Evolutionary conservation across 768 basidiomycete species (phyloP), one percentile per base, ranked within the genome.

Genomic region (Termitomyces sp.): DNA sequence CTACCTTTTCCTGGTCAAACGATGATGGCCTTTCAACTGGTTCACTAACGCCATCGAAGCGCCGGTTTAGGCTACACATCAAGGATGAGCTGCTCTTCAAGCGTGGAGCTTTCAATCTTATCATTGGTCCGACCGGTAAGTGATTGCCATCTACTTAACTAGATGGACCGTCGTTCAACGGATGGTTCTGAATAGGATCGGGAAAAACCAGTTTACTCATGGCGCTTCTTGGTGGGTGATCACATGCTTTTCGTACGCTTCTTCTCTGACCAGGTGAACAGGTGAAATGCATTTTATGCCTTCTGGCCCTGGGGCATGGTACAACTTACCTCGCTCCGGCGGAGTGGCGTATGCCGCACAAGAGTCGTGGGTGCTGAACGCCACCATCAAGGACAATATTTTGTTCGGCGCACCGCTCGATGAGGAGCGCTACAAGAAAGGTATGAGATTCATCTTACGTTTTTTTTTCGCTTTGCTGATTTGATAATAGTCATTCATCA

Each of bases 321-420:
- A 80, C 70, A 84, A 82, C 59, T 77, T 92, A 1, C 90, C 91
- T 8, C 75, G 89, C 4, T 71, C 71, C 2, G 78, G 78, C 1
- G 89, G 90, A 4, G 80, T 95, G 29, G 84, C 89, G 0, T 92
- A 89, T 66, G 87, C 87, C 5, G 86, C 87, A 2, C 91, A 95
- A 67, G 90, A 92, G 64, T 84, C 87, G 4, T 95, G 90, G 90
- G 85, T 92, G 1, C 80, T 86, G 67, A 92, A 90, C 59, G 87
- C 86, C 51, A 90, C 87, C 0, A 88, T 91, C 54, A 76, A 73
- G 65, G 87, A 92, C 38, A 96, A 95, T 63, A 88, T 96, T 58
- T 69, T 89, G 41, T 95, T 96, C 58, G 89, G 91, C 32, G 70
- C 82, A 9, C 79, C 84, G 0, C 90, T 83, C 58, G 86, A 95